These are phyloP conservation scores for Arabidopsis lyrata DNA, from an alignment of 441 rosid species.

Conservation along the genomic window DNA sequence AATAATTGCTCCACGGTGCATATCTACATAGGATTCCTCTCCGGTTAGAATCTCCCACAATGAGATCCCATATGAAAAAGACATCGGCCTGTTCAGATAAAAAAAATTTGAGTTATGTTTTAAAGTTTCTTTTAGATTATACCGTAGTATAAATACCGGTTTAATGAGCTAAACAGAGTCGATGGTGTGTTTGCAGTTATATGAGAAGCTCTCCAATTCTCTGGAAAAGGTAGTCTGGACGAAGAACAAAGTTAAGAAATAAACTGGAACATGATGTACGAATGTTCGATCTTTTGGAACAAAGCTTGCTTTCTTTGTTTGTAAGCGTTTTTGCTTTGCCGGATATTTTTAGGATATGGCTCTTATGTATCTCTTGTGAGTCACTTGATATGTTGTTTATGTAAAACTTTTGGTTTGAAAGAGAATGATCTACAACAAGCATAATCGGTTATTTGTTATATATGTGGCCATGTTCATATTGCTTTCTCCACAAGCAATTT, in stretches of 20 bases:
- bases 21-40: conserved; percentile 85
- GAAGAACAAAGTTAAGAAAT: conserved; percentile 79
- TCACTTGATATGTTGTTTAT: too few relatives aligned
- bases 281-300: conserved; percentile 16
- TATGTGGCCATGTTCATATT: too few relatives aligned
- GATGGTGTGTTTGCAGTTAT: conserved; percentile 64
- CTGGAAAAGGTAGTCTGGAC: conserved; percentile 88
- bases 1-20: conserved; percentile 93
- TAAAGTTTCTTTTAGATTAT: too few relatives aligned
- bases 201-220: conserved; percentile 74
- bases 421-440: too few relatives aligned
- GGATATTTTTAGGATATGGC: too few relatives aligned
- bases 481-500: too few relatives aligned
- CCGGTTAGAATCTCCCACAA: conserved; percentile 91
- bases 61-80: conserved; percentile 83
- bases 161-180: conserved; percentile 15
- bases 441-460: too few relatives aligned
- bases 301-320: not conserved
- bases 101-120: not conserved
- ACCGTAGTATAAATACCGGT: not conserved
- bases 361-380: too few relatives aligned
- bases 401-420: too few relatives aligned
- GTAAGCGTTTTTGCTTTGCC: too few relatives aligned
- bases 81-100: conserved; percentile 69
- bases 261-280: conserved; percentile 32